Evolutionary conservation across 176 grass and related monocot genomes (phyloP).

Genomic region (maize (Zea mays)): Zm-B73-REFERENCE-NAM-5.0 NC_050098.1:184844501-184845000

Average conservation of each 20-base stretch:
- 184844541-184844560: slow-evolving; percentile 73
- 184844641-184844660: background rate
- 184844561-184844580: slow-evolving; percentile 48
- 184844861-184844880: background rate
- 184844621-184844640: slow-evolving; percentile 32
- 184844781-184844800: slow-evolving; percentile 4
- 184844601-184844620: slow-evolving; percentile 83
- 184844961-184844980: background rate
- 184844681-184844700: background rate
- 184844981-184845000: background rate
- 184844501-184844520: slow-evolving; percentile 61
- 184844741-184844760: background rate
- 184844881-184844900: slow-evolving; percentile 5
- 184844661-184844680: background rate
- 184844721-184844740: slow-evolving; percentile 3
- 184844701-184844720: background rate
- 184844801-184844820: slow-evolving; percentile 1
- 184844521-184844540: slow-evolving; percentile 70
- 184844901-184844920: background rate
- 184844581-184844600: slow-evolving; percentile 73
- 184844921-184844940: background rate
- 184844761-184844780: background rate
- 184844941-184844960: background rate
- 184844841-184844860: background rate
- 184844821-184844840: background rate